Evolutionary conservation across 805 yeast genomes (phyloP).

Genomic region (Isabelozyma gotoi): DNA sequence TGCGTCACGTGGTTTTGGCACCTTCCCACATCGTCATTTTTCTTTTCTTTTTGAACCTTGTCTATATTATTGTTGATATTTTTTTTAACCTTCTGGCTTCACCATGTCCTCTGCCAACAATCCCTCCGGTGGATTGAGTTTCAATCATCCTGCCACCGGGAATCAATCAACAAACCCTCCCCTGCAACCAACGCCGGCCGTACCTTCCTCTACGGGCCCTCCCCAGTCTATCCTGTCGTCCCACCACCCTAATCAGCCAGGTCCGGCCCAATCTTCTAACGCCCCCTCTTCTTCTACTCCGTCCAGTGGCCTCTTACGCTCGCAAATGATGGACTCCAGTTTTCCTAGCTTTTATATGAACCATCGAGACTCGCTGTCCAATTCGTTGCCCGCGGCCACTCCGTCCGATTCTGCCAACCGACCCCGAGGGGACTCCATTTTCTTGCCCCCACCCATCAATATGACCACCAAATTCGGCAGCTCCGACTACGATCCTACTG

Average conservation of each 20-base stretch:
- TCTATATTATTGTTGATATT: no score
- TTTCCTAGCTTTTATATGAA: constrained; percentile 18
- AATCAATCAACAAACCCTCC: constrained; percentile 2
- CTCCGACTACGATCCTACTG: constrained; percentile 2
- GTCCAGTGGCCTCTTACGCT: neutral
- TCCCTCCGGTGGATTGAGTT: neutral
- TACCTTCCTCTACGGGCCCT: no score
- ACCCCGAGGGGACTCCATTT: constrained; percentile 39
- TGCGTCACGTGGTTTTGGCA: no score
- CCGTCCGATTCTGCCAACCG: constrained; percentile 9
- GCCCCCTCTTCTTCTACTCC: neutral
- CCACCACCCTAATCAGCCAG: neutral
- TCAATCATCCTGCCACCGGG: neutral
- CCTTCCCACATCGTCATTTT: no score
- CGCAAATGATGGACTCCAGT: constrained; percentile 9
- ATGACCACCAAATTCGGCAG: constrained; percentile 3
- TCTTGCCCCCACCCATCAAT: constrained; percentile 35
- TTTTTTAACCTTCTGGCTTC: neutral
- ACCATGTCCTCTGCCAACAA: neutral
- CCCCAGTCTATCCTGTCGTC: neutral
- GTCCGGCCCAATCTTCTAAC: neutral
- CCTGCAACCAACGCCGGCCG: no score
- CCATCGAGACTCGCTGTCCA: constrained; percentile 13
- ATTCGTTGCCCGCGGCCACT: neutral
- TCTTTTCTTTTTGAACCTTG: neutral